These are phyloP conservation scores for Serendipita sp. DNA, from an alignment of 1,284 basidiomycete species.

Conservation along the genomic window DNA sequence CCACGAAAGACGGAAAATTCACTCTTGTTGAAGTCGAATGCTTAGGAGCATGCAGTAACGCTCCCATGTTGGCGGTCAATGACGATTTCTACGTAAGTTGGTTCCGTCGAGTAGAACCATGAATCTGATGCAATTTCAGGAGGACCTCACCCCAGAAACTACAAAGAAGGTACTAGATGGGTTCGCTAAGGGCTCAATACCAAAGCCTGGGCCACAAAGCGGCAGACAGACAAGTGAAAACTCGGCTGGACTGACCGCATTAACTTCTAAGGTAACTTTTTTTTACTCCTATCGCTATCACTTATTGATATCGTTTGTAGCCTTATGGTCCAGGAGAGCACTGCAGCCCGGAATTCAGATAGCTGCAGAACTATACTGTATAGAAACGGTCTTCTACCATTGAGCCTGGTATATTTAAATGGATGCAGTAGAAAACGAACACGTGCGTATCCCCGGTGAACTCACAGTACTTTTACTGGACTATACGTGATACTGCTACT, in stretches of 20 bases:
- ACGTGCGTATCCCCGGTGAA: no score
- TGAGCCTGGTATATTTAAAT: not conserved
- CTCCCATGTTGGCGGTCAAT: slow-evolving; percentile 95
- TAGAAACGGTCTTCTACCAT: not conserved
- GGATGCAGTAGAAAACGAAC: not conserved
- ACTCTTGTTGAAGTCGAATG: slow-evolving; percentile 98
- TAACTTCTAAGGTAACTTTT: slow-evolving; percentile 58
- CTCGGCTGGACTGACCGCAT: slow-evolving; percentile 73
- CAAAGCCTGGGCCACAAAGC: slow-evolving; percentile 85
- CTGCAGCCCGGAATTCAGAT: slow-evolving; percentile 79
- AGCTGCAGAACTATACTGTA: slow-evolving; percentile 16
- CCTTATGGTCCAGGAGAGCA: slow-evolving; percentile 89
- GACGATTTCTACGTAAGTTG: slow-evolving; percentile 85
- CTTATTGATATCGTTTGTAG: slow-evolving; percentile 27
- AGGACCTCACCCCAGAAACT: slow-evolving; percentile 89
- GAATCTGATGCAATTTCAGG: slow-evolving; percentile 32
- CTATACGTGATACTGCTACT: no score
- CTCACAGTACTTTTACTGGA: not conserved
- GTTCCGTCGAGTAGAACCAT: slow-evolving; percentile 6
- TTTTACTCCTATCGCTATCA: slow-evolving; percentile 10
- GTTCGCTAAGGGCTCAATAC: slow-evolving; percentile 73
- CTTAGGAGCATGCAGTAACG: slow-evolving; percentile 95
- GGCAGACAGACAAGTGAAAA: slow-evolving; percentile 80
- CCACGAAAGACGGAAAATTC: slow-evolving; percentile 91
- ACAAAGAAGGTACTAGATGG: slow-evolving; percentile 81